Evolutionary conservation across 163 green algal genomes (phyloP).

Genomic region (Scenedesmus sp.): DNA sequence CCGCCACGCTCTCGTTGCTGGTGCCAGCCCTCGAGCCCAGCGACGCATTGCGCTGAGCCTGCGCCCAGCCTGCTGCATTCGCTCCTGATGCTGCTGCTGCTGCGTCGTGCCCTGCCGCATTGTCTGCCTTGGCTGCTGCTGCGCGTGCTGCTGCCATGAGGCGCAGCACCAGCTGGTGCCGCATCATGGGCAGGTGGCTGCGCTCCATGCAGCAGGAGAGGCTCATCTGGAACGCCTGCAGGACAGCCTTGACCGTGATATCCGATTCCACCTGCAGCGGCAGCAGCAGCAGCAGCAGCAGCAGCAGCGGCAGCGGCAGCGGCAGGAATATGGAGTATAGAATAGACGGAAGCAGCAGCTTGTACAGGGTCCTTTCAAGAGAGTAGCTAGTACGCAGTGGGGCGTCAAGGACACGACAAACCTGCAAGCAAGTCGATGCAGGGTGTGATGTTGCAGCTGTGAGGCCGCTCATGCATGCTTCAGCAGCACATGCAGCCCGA

Average conservation of each 20-base stretch:
- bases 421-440: not conserved
- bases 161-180: constrained; percentile 80
- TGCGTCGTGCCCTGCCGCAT: constrained; percentile 65
- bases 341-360: too few relatives aligned
- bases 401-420: not conserved
- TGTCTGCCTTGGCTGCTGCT: not conserved
- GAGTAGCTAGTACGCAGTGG: not conserved
- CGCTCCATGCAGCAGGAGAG: constrained; percentile 76
- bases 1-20: not conserved
- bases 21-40: not conserved
- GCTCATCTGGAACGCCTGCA: constrained; percentile 90
- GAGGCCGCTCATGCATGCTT: too few relatives aligned
- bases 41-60: not conserved
- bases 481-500: too few relatives aligned
- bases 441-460: too few relatives aligned
- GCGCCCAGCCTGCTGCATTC: not conserved
- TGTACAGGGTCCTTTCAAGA: not conserved
- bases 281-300: not conserved
- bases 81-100: constrained; percentile 39
- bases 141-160: constrained; percentile 71
- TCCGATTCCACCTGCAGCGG: constrained; percentile 61
- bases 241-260: constrained; percentile 80
- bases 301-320: not conserved
- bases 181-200: constrained; percentile 75
- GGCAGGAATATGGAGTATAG: too few relatives aligned